phyloP scores from a whole-genome alignment of 2,329 filamentous ascomycete species.

The Cladosporium sp. region DNA sequence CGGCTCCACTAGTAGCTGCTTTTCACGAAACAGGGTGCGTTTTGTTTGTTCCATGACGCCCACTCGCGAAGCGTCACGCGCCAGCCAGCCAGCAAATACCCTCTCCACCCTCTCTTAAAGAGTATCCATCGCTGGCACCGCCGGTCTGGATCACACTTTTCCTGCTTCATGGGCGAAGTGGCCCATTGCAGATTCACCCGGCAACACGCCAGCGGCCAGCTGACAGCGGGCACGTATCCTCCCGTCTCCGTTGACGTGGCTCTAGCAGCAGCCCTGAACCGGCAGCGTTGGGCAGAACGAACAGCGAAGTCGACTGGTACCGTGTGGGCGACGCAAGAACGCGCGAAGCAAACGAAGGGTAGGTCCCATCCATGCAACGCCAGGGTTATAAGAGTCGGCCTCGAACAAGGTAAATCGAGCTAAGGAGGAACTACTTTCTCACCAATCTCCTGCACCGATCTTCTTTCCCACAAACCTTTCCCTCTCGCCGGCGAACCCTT shows the following conservation, averaged over 20 bases:
- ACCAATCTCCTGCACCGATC: constrained; percentile 5
- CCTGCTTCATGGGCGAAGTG: constrained; percentile 14
- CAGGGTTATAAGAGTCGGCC: constrained; percentile 17
- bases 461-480: neutral
- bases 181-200: constrained; percentile 15
- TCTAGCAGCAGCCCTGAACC: constrained; percentile 12
- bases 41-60: constrained; percentile 11
- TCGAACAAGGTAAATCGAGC: constrained; percentile 8
- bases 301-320: constrained; percentile 19
- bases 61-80: constrained; percentile 1
- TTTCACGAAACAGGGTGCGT: constrained; percentile 1
- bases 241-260: constrained; percentile 20
- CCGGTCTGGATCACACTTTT: constrained; percentile 2
- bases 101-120: constrained; percentile 9
- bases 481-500: neutral
- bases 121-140: constrained; percentile 3
- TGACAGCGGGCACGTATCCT: constrained; percentile 11
- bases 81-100: constrained; percentile 1
- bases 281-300: constrained; percentile 18
- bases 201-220: constrained; percentile 16
- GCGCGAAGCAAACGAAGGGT: constrained; percentile 17
- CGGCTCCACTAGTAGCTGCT: neutral
- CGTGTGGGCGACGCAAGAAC: constrained; percentile 15
- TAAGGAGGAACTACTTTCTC: constrained; percentile 8
- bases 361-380: constrained; percentile 10